Evolutionary conservation across 2,329 filamentous ascomycete species (phyloP), one percentile per base, ranked within the genome.

Genomic region (Colletotrichum sp.): DNA sequence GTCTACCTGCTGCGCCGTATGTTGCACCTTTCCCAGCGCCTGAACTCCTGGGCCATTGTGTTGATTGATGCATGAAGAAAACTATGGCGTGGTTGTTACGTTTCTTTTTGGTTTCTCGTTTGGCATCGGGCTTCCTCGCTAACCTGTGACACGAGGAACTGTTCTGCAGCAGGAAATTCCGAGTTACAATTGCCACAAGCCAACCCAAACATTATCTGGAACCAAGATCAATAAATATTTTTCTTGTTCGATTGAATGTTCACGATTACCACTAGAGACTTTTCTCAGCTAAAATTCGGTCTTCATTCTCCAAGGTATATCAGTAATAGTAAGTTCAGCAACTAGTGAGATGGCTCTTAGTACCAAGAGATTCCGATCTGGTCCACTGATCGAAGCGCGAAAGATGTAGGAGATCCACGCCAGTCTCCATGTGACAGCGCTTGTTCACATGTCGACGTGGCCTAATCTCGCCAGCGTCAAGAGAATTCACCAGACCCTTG

Each of bases 261-360:
- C 1, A 9, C 36, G 7, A 18, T 39, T 18, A 39, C 0, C 16
- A 39, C 7, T 39, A 39, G 0, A 5, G 7, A 5, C 1, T 0
- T 39, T 39, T 39, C 36, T 39, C 16, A 39, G 15, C 4, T 1
- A 21, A 2, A 0, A 52, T 52, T 21, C 12, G 4, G n/a, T 52
- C n/a, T 21, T 21, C 0, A 13, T 12, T 52, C n/a, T 12, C 6
- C 44, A 52, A 52, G 9, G 44, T 52, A 21, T 5, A 49, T 18
- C 9, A 21, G 44, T 10, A 1, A 18, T 0, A 9, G 44, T 52
- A 52, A 21, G n/a, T 21, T 49, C n/a, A 13, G 44, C 44, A 21
- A 21, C n/a, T 52, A 52, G 44, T 52, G n/a, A 52, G n/a, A 13
- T 52, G 1, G 44, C 3, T 52, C 18, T 49, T 6, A 1, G n/a